A percentile compares a stretch with the other conserved stretches of the same genome.
phyloP scores from a whole-genome alignment of 331 rosid species.

The Malus hybrid region DNA sequence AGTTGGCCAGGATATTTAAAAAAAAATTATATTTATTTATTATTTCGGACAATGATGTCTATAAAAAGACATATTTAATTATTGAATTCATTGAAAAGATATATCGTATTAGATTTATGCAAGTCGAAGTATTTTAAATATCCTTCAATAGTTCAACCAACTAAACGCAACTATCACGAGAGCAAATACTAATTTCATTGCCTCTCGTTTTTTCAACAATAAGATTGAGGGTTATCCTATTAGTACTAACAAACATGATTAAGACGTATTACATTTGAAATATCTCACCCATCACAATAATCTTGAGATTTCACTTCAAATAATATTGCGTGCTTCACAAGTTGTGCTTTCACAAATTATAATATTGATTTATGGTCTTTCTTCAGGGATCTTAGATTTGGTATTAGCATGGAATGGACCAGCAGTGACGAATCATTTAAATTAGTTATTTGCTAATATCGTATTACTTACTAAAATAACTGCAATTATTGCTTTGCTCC shows the following conservation, averaged over 20 bases:
- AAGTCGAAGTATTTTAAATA: too few relatives aligned
- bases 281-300: not conserved
- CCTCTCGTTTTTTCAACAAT: not conserved
- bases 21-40: too few relatives aligned
- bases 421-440: not conserved
- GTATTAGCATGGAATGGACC: too few relatives aligned
- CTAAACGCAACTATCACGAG: not conserved
- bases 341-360: not conserved
- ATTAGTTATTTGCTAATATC: not conserved
- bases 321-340: not conserved
- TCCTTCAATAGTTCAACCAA: not conserved
- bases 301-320: not conserved
- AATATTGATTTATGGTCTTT: not conserved
- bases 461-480: not conserved
- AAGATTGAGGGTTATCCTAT: not conserved
- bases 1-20: too few relatives aligned
- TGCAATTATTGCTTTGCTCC: not conserved
- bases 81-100: too few relatives aligned
- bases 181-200: too few relatives aligned
- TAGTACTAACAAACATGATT: not conserved
- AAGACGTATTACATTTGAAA: not conserved
- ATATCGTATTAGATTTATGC: not conserved
- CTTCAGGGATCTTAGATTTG: not conserved
- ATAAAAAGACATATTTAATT: too few relatives aligned
- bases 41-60: too few relatives aligned